phyloP scores from a whole-genome alignment of 202 grass and related monocot genomes.

The Zoysia matrella region DNA sequence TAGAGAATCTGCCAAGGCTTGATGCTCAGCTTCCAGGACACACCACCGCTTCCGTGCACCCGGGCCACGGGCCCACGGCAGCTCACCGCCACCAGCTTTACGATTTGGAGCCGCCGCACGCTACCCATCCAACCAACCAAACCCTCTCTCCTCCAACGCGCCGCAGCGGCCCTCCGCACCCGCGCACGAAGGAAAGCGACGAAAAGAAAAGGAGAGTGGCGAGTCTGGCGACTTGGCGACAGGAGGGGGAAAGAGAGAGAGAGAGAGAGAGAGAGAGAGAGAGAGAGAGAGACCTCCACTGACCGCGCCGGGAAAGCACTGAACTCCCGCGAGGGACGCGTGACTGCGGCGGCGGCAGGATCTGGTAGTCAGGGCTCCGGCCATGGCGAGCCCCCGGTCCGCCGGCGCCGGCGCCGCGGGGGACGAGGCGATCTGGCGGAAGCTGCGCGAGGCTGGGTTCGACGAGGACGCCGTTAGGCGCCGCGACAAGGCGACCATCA shows the following conservation, averaged over 20 bases:
- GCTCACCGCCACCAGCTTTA: too few relatives aligned
- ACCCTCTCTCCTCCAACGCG: neutral
- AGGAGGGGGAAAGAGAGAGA: neutral
- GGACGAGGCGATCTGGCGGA: constrained; percentile 89
- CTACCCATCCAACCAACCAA: constrained; percentile 28
- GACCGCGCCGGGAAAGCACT: constrained; percentile 38
- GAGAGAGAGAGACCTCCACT: constrained; percentile 47
- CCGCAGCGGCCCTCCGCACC: neutral
- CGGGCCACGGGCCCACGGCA: too few relatives aligned
- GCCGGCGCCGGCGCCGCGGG: constrained; percentile 18
- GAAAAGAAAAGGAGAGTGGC: neutral
- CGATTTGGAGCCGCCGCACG: neutral
- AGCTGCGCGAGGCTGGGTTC: constrained; percentile 72
- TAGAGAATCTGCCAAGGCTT: constrained; percentile 19
- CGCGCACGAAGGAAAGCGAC: constrained; percentile 10
- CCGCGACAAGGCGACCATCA: constrained; percentile 76
- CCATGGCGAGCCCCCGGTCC: constrained; percentile 74
- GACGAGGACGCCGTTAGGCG: constrained; percentile 81
- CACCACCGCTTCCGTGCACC: too few relatives aligned
- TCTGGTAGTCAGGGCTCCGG: constrained; percentile 65
- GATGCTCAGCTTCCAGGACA: neutral
- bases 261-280: constrained; percentile 42
- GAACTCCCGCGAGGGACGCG: constrained; percentile 12
- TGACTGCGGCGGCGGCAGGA: constrained; percentile 42
- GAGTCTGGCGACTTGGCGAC: neutral